Evolutionary conservation across 1,284 basidiomycete species (phyloP), one percentile per base, ranked within the genome.

Genomic region (Taiwanofungus camphoratus): DNA sequence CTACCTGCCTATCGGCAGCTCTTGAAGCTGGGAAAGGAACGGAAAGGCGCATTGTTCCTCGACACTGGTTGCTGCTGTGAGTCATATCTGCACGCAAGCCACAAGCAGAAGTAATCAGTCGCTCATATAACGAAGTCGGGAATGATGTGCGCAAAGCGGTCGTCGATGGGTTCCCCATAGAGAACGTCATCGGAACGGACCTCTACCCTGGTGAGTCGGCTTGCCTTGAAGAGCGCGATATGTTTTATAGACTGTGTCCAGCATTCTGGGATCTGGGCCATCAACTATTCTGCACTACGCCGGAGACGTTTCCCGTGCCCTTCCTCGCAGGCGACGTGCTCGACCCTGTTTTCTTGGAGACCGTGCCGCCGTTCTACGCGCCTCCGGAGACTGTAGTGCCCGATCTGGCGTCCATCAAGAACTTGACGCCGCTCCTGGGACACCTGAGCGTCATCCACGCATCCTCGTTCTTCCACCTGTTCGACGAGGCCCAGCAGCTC

Each of bases 321-420:
- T 75, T 76, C 52, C 32, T 76, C 16, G 49, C 59, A 21, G 72
- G 70, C 7, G 67, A 77, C 49, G 60, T 61, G 12, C 69, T 76
- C 44, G 61, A 68, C 48, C 44, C 53, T 2, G 41, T 41, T 3
- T 55, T 66, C 46, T 58, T 73, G 11, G 44, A 53, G 2, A 56
- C 57, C 3, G 48, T 54, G 1, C 46, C 53, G 5, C 59, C 64
- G 5, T 60, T 56, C 33, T 52, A 55, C 38, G 40, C 51, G 2
- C 36, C 52, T 3, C 56, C 61, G 3, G 45, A 49, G 0, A 49
- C 49, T 1, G 49, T 50, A 2, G 44, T 55, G 4, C 65, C 68
- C n/a, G 53, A 55, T 21, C 55, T 73, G 3, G 42, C 46, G 13
- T 36, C 49, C 9, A 45, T 73, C 18, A 64, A 50, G 3, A 60